phyloP scores from a whole-genome alignment of 768 basidiomycete genomes.

The Naganishia friedmannii region DNA sequence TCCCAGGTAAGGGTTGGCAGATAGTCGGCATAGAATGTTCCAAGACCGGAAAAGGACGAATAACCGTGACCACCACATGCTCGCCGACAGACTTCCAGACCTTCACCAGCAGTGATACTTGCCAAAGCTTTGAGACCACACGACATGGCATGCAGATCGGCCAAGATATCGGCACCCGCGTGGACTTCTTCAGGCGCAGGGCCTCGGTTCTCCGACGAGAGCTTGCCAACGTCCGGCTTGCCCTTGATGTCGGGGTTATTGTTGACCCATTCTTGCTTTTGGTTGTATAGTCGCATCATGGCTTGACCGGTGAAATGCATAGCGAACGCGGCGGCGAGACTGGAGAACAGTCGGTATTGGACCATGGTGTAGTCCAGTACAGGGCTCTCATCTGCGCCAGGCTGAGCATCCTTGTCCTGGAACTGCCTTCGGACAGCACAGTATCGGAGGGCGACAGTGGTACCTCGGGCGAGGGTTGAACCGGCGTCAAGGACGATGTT shows the following conservation, averaged over 20 bases:
- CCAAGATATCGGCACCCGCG: constrained; percentile 31
- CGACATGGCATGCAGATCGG: constrained; percentile 42
- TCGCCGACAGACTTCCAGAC: constrained; percentile 45
- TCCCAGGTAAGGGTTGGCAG: constrained; percentile 30
- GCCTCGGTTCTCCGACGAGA: constrained; percentile 28
- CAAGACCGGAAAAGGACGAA: constrained; percentile 39
- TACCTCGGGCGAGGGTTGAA: constrained; percentile 41
- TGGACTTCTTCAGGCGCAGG: constrained; percentile 27
- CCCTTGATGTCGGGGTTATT: constrained; percentile 36
- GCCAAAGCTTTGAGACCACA: constrained; percentile 41
- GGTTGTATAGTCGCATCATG: constrained; percentile 25
- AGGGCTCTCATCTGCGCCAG: constrained; percentile 35
- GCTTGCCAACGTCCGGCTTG: constrained; percentile 37
- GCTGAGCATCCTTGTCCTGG: constrained; percentile 43
- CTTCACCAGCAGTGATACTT: constrained; percentile 39
- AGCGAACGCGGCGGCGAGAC: constrained; percentile 32
- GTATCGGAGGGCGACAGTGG: constrained; percentile 46
- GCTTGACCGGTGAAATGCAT: constrained; percentile 34
- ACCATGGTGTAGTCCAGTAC: constrained; percentile 48
- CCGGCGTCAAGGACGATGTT: constrained; percentile 41
- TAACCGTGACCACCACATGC: constrained; percentile 47
- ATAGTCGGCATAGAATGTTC: constrained; percentile 38
- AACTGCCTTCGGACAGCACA: constrained; percentile 44
- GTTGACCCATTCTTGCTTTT: constrained; percentile 33
- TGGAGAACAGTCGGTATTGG: constrained; percentile 38